A percentile compares a stretch with the other conserved stretches of the same genome.
Conservation (phyloP, 768 basidiomycete genomes). For the Pleurotus platypus region DNA sequence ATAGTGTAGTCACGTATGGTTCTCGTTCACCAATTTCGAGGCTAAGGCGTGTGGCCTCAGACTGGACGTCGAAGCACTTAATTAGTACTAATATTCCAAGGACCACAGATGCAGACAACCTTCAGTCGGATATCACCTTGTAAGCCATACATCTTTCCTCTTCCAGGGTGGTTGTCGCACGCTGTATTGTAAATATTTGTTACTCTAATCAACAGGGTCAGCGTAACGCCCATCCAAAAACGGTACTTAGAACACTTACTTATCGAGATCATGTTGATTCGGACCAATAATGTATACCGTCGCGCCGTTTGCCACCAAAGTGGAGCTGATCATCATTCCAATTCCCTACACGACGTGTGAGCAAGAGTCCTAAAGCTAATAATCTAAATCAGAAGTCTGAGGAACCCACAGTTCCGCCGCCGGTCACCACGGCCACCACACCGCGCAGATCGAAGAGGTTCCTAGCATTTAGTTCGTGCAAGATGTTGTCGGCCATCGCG, state of each 20-base stretch:
- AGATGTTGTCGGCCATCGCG: constrained; percentile 20
- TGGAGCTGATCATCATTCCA: constrained; percentile 46
- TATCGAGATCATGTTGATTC: constrained; percentile 36
- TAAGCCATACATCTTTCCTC: constrained; percentile 36
- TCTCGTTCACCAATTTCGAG: constrained; percentile 33
- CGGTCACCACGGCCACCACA: constrained; percentile 43
- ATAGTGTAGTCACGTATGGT: constrained; percentile 38
- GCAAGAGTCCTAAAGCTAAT: background rate
- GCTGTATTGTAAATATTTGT: constrained; percentile 33
- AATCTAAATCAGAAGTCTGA: background rate
- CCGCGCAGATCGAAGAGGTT: constrained; percentile 42
- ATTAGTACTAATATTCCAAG: background rate
- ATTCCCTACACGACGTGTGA: constrained; percentile 30
- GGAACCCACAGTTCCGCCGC: constrained; percentile 35
- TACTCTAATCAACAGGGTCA: constrained; percentile 18
- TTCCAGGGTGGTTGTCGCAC: constrained; percentile 19
- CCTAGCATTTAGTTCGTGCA: constrained; percentile 29
- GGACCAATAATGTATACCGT: constrained; percentile 46
- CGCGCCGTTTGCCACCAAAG: constrained; percentile 44
- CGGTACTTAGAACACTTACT: constrained; percentile 13
- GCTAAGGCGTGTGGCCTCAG: constrained; percentile 39
- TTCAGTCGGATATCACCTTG: constrained; percentile 38
- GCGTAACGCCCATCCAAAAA: background rate
- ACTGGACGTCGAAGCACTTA: constrained; percentile 18
- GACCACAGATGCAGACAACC: constrained; percentile 16